Evolutionary conservation across 306 rosid species (phyloP).

Genomic region (Citrullus mucosospermus): DNA sequence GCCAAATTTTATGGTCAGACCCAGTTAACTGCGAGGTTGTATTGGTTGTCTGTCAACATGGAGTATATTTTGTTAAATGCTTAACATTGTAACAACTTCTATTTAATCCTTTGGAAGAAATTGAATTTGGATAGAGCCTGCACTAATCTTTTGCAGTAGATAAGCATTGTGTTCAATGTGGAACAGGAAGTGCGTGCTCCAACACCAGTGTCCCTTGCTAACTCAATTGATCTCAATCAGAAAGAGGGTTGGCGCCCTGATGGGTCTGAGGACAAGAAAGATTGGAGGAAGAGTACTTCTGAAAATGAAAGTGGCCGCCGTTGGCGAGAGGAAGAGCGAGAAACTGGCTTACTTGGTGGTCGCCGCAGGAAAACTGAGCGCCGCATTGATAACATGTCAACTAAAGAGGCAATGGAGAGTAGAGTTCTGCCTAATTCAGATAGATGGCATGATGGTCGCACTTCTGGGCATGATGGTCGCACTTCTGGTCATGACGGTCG

Average conservation of each 20-base stretch:
- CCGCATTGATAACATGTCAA: slow-evolving; percentile 24
- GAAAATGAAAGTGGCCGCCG: slow-evolving; percentile 44
- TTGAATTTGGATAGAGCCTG: neutral
- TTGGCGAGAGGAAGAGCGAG: slow-evolving; percentile 61
- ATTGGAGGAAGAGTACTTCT: slow-evolving; percentile 32
- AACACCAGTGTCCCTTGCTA: slow-evolving; percentile 25
- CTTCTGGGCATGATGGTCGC: neutral
- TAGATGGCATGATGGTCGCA: slow-evolving; percentile 46
- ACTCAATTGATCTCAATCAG: slow-evolving; percentile 24
- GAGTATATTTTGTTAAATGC: neutral
- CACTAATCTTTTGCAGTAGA: neutral
- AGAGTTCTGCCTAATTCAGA: slow-evolving; percentile 30
- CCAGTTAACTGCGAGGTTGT: neutral
- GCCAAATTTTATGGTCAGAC: neutral
- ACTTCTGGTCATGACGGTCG: slow-evolving; percentile 28
- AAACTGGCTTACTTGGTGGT: slow-evolving; percentile 45
- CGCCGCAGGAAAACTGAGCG: slow-evolving; percentile 50
- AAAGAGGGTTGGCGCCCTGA: slow-evolving; percentile 51
- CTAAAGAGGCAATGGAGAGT: slow-evolving; percentile 32
- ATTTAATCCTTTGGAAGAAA: neutral
- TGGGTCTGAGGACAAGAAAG: slow-evolving; percentile 42
- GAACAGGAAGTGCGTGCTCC: slow-evolving; percentile 35
- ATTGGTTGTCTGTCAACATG: neutral
- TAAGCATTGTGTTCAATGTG: slow-evolving; percentile 3
- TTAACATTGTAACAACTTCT: neutral